Base-by-base conservation (phyloP, 2,329 filamentous ascomycete genomes). In the Colletotrichum cereale region DNA sequence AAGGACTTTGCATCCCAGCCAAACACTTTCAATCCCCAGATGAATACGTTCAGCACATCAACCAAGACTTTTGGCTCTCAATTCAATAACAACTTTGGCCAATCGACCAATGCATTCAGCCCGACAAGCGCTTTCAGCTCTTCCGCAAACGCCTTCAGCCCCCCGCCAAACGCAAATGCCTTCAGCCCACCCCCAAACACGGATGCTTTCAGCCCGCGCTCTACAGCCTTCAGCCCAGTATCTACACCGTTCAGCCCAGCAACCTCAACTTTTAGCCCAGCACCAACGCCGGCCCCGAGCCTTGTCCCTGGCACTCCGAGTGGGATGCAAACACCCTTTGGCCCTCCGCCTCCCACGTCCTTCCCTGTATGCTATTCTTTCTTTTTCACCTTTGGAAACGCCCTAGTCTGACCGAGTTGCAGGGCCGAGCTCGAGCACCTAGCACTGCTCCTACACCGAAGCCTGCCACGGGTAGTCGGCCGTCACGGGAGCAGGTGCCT, bases 401-500 rank as follows among this genome's bases (percentile, higher is more conserved):
- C 26, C 29, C 50, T 55, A 21, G 42, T 65, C 69, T 71, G 44
- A 72, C 61, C 24, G n/a, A 14, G 34, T n/a, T 52, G 34, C 56
- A 72, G 70, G 66, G 70, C 40, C 70, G 64, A 50, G 60, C 70
- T 60, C 60, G 62, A 66, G 38, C 53, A 62, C 60, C 66, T 1
- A 70, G 66, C 24, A 55, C 60, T 38, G 66, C 72, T 77, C 69
- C 78, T 76, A 71, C 75, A 76, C 71, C 78, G 76, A 74, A 73
- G 36, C 71, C 79, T 48, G 78, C 79, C 65, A 73, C 75, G 60
- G 81, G 79, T 69, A 77, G 76, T 74, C 79, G 82, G 60, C 79
- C 80, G 34, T 82, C 83, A 57, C 77, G 83, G 70, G 83, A 85
- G 73, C 82, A 84, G 74, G 82, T 85, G 62, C 82, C 83, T 72